Evolutionary conservation across 306 rosid species (phyloP).

Genomic region (peach (Prunus persica)): DNA sequence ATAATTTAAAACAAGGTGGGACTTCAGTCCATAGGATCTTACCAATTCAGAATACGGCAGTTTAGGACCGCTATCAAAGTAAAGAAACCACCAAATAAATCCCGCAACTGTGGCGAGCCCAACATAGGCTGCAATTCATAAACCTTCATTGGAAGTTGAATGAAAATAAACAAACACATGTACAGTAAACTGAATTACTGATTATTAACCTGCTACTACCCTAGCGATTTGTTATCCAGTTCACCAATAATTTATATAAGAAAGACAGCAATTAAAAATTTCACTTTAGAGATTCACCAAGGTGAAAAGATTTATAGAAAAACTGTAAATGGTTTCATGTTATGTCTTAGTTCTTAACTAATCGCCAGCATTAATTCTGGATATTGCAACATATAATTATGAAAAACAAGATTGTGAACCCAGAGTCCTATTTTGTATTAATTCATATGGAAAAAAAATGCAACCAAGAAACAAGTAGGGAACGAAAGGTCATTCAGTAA

Average conservation of each 20-base stretch:
- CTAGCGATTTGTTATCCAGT: background rate
- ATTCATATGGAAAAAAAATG: background rate
- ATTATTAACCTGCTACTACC: background rate
- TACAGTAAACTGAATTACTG: background rate
- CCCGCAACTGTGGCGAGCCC: constrained; percentile 96
- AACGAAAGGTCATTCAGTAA: background rate
- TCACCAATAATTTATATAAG: background rate
- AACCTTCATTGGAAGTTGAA: background rate
- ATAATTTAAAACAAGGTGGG: background rate
- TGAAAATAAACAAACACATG: background rate
- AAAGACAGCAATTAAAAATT: background rate
- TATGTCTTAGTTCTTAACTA: background rate
- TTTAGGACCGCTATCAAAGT: constrained; percentile 84
- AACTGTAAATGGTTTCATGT: background rate
- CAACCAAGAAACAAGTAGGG: background rate
- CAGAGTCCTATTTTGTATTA: background rate
- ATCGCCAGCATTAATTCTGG: background rate
- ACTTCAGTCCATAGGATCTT: constrained; percentile 30
- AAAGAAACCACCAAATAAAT: constrained; percentile 97
- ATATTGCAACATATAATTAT: background rate
- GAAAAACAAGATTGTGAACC: background rate
- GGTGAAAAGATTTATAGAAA: background rate
- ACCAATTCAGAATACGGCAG: constrained; percentile 83
- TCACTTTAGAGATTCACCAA: background rate
- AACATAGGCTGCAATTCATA: constrained; percentile 77